These are phyloP conservation scores for Notholithocarpus densiflorus DNA, from an alignment of 306 rosid genomes.

Conservation along the genomic window DNA sequence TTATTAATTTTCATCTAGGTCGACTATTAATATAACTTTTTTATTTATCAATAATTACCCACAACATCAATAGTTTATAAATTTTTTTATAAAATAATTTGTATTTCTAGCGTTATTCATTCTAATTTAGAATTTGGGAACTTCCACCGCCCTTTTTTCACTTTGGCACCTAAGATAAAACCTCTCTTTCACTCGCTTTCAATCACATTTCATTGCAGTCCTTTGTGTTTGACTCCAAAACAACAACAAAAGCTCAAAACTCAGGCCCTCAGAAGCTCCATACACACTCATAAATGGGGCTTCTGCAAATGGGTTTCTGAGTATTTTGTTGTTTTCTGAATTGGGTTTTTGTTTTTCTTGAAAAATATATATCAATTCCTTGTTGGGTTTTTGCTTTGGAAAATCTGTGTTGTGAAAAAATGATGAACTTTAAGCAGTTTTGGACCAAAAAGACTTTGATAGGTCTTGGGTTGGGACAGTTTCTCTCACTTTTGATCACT, in stretches of 20 bases:
- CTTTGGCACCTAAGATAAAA: background rate
- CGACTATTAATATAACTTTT: no score
- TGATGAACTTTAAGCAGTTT: conserved; percentile 30
- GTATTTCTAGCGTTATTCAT: no score
- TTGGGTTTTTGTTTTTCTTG: background rate
- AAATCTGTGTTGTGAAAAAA: conserved; percentile 11
- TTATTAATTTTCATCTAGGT: no score
- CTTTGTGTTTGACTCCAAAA: background rate
- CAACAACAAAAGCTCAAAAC: no score
- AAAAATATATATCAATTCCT: background rate
- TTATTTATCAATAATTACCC: no score
- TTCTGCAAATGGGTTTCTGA: background rate
- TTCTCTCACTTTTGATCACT: conserved; percentile 86
- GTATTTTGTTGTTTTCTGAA: background rate
- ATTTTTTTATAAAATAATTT: no score
- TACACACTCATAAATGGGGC: background rate
- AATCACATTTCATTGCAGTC: background rate
- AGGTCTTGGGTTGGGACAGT: conserved; percentile 90
- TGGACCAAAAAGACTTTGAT: conserved; percentile 63
- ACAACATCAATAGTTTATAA: no score
- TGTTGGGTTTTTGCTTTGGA: background rate
- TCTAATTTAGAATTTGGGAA: background rate
- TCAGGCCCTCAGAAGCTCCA: background rate
- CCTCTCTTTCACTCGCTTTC: background rate
- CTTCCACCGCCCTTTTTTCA: background rate